Percentiles rank a stretch among this genome's conserved stretches.
Evolutionary conservation across 305 asterid species (phyloP).

Genomic region (Rubia balearica): DNA sequence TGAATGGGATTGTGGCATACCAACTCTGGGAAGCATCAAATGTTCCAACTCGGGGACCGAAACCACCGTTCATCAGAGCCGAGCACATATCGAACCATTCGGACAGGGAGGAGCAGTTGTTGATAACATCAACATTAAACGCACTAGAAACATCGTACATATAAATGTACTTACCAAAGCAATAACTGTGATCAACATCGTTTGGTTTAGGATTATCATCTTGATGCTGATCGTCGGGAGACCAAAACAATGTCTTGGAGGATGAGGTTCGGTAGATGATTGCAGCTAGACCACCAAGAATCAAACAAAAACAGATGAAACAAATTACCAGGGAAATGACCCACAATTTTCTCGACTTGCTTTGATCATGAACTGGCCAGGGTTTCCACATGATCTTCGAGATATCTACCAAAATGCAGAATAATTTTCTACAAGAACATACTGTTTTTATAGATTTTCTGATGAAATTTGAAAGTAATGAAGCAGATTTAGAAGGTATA

Average conservation of each 20-base stretch:
- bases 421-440: too few species aligned
- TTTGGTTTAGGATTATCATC: not conserved
- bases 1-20: constrained; percentile 60
- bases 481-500: too few species aligned
- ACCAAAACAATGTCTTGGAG: not conserved
- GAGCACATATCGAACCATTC: constrained; percentile 67
- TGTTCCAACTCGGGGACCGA: constrained; percentile 36
- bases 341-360: not conserved
- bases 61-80: constrained; percentile 48
- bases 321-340: not conserved
- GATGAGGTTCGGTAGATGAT: not conserved
- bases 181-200: constrained; percentile 2
- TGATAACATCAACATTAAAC: constrained; percentile 45
- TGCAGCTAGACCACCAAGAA: not conserved
- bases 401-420: too few species aligned
- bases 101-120: constrained; percentile 39
- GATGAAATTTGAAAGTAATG: too few species aligned
- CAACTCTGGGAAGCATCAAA: constrained; percentile 24
- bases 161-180: constrained; percentile 53
- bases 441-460: too few species aligned
- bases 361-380: not conserved
- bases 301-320: not conserved
- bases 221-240: not conserved
- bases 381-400: not conserved
- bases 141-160: constrained; percentile 46